Evolutionary conservation across 2,329 filamentous ascomycete genomes (phyloP).

Genomic region (Colletotrichum cereale): DNA sequence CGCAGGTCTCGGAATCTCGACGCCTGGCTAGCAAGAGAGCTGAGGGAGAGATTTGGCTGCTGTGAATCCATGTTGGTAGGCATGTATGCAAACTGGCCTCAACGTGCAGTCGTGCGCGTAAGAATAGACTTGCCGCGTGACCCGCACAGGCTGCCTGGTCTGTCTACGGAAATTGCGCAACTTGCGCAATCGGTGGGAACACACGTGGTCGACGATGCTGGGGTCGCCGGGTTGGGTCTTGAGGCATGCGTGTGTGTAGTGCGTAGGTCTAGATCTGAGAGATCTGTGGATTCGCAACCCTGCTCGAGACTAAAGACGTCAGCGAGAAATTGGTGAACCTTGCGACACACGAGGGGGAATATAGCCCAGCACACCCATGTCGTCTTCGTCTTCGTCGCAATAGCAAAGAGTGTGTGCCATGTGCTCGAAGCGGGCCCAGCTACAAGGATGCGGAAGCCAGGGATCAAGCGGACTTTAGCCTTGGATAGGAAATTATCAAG

Average conservation of each 20-base stretch:
- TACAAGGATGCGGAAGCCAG: neutral
- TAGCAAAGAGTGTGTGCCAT: neutral
- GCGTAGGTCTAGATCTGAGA: neutral
- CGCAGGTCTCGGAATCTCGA: neutral
- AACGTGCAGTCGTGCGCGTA: constrained; percentile 17
- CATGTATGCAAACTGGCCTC: neutral
- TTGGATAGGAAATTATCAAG: constrained; percentile 8
- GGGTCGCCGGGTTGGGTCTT: neutral
- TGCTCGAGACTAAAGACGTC: neutral
- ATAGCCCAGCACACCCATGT: neutral
- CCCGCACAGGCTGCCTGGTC: constrained; percentile 15
- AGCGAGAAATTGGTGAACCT: no score
- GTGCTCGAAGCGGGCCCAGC: neutral
- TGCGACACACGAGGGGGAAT: neutral
- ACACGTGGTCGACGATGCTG: neutral
- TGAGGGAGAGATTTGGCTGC: neutral
- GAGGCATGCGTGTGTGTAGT: no score
- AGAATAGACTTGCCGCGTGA: constrained; percentile 18
- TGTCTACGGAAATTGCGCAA: neutral
- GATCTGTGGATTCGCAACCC: neutral
- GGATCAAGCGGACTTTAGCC: constrained; percentile 13
- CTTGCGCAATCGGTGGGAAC: neutral
- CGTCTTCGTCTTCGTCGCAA: neutral
- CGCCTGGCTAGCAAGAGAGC: neutral
- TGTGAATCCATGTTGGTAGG: constrained; percentile 7